Conservation (phyloP, 208 protist species). For the Wallacemonas sp. region DNA sequence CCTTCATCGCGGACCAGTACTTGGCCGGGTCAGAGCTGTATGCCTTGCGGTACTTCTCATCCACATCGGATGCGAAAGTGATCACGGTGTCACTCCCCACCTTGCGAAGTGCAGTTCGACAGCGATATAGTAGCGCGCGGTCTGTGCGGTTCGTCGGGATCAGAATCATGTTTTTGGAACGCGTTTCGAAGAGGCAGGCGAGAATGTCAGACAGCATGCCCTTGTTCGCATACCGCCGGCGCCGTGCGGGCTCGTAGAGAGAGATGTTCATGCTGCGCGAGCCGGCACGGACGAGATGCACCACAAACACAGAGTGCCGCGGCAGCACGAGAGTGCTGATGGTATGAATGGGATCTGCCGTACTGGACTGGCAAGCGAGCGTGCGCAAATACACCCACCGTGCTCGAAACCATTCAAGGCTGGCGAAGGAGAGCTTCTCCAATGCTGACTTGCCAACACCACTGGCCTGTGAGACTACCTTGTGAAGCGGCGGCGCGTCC, state of each 20-base stretch:
- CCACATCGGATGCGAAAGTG: slow-evolving; percentile 72
- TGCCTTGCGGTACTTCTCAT: slow-evolving; percentile 50
- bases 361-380: slow-evolving; percentile 42
- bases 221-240: slow-evolving; percentile 57
- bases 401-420: slow-evolving; percentile 40
- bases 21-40: slow-evolving; percentile 71
- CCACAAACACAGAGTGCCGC: slow-evolving; percentile 61
- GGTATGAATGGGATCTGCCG: slow-evolving; percentile 55
- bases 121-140: slow-evolving; percentile 72
- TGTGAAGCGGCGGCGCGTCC: slow-evolving; percentile 24
- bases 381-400: slow-evolving; percentile 70
- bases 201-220: slow-evolving; percentile 88
- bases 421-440: slow-evolving; percentile 21
- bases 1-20: slow-evolving; percentile 68
- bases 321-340: slow-evolving; percentile 54
- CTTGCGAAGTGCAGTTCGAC: slow-evolving; percentile 71
- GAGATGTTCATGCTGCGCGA: slow-evolving; percentile 69
- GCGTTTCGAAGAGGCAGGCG: slow-evolving; percentile 60
- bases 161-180: slow-evolving; percentile 64
- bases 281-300: slow-evolving; percentile 83
- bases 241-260: slow-evolving; percentile 56
- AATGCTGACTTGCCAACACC: slow-evolving; percentile 17
- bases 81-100: slow-evolving; percentile 49
- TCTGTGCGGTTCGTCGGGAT: slow-evolving; percentile 86
- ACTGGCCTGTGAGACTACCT: slow-evolving; percentile 16